Conservation (phyloP, 2,329 filamentous ascomycete species). For the Thyridium curvatum region DNA sequence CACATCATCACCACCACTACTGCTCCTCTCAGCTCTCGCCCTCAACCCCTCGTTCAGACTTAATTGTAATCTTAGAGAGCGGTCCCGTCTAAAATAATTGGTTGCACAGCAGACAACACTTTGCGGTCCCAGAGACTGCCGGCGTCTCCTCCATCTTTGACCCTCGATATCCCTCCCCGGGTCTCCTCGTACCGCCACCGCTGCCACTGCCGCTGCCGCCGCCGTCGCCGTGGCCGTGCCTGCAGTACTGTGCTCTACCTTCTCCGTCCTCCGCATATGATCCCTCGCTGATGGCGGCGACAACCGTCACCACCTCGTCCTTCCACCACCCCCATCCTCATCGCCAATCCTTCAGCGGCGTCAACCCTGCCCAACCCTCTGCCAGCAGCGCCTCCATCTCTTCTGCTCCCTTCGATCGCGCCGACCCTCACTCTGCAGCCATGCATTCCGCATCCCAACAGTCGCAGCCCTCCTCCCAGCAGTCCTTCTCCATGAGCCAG, state of each 20-base stretch:
- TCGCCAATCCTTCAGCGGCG: slow-evolving; percentile 16
- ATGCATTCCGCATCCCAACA: slow-evolving; percentile 28
- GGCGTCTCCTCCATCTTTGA: too few species aligned
- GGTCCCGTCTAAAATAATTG: too few species aligned
- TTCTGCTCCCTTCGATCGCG: slow-evolving; percentile 10
- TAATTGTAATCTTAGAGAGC: too few species aligned
- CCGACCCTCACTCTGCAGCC: slow-evolving; percentile 5
- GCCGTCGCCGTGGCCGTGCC: too few species aligned
- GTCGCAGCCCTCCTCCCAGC: slow-evolving; percentile 44
- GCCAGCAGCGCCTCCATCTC: slow-evolving; percentile 7
- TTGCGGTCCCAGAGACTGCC: too few species aligned
- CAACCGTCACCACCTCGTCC: slow-evolving; percentile 22
- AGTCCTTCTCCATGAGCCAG: slow-evolving; percentile 52
- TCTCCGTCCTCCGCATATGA: slow-evolving; percentile 3
- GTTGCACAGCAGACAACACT: too few species aligned
- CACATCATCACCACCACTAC: too few species aligned
- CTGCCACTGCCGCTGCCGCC: slow-evolving; percentile 8
- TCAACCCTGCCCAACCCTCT: background rate
- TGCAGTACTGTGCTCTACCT: too few species aligned
- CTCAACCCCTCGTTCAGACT: too few species aligned
- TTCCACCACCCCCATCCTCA: slow-evolving; percentile 12
- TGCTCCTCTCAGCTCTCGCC: too few species aligned
- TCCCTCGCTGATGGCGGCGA: slow-evolving; percentile 27
- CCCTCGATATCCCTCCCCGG: too few species aligned
- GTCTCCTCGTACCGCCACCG: too few species aligned